Conservation (phyloP, 495 filamentous ascomycete genomes). For the Penicillium parvum region DNA sequence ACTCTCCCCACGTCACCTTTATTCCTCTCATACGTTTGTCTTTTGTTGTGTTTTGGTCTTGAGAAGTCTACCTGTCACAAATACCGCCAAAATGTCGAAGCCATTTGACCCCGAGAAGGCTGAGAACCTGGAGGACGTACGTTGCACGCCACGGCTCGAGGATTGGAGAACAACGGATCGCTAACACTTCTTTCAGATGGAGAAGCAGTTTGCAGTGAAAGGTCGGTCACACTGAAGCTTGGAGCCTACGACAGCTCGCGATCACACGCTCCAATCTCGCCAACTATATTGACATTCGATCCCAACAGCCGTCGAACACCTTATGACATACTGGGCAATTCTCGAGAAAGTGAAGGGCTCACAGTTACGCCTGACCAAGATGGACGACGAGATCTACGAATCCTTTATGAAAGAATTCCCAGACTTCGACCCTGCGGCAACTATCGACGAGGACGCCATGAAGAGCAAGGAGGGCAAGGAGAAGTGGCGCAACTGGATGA, state of each 20-base stretch:
- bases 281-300: neutral
- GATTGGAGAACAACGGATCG: constrained; percentile 1
- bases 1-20: constrained; percentile 5
- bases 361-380: constrained; percentile 79
- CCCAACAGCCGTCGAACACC: constrained; percentile 78
- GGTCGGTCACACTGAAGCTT: constrained; percentile 46
- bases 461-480: constrained; percentile 97
- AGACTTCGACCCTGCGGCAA: constrained; percentile 76
- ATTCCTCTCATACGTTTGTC: neutral
- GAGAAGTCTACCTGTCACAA: neutral
- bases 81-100: constrained; percentile 40
- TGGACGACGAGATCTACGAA: constrained; percentile 90
- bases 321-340: constrained; percentile 94
- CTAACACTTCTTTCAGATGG: constrained; percentile 61
- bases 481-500: constrained; percentile 92
- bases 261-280: too few relatives aligned
- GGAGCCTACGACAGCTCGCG: neutral
- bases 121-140: constrained; percentile 74
- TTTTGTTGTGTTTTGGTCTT: neutral
- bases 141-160: constrained; percentile 15
- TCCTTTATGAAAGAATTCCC: constrained; percentile 85
- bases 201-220: constrained; percentile 99
- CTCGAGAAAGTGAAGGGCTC: constrained; percentile 87
- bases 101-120: constrained; percentile 63
- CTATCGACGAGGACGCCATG: constrained; percentile 89